These are phyloP conservation scores for Aeminium ludgeri DNA, from an alignment of 495 filamentous ascomycete species.

Conservation along the genomic window DNA sequence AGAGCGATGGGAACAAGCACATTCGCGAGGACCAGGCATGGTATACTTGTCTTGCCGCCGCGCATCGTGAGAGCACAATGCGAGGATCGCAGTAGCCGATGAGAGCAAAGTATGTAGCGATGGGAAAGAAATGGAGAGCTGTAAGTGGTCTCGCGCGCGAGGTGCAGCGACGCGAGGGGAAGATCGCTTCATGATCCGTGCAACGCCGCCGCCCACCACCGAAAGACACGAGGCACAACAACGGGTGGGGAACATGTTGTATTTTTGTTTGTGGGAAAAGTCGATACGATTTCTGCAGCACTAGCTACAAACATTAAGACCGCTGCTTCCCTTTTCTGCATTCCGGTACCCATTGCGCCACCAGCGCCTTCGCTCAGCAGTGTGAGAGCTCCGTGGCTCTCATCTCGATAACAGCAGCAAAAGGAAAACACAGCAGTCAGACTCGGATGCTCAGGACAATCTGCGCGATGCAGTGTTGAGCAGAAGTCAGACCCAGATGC, in stretches of 20 bases:
- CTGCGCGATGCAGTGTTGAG: too few species aligned
- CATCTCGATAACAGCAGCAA: not conserved
- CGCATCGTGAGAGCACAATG: not conserved
- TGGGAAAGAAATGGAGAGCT: not conserved
- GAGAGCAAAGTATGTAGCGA: too few species aligned
- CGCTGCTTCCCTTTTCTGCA: constrained; percentile 1
- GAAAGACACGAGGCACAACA: not conserved
- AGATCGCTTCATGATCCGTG: too few species aligned
- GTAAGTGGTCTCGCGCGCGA: too few species aligned
- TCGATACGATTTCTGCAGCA: not conserved
- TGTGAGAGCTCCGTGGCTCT: too few species aligned
- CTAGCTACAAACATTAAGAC: not conserved
- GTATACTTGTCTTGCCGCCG: not conserved
- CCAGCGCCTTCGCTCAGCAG: too few species aligned
- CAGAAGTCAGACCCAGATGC: too few species aligned
- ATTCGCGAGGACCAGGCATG: constrained; percentile 37
- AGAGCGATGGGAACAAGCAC: constrained; percentile 61
- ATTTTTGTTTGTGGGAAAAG: constrained; percentile 3
- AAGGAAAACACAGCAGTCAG: not conserved
- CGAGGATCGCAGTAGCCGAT: not conserved
- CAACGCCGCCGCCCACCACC: not conserved
- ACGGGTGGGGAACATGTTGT: too few species aligned
- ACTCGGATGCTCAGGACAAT: too few species aligned
- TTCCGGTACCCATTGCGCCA: too few species aligned
- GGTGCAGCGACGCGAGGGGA: too few species aligned